Base-by-base conservation (phyloP, 2,329 filamentous ascomycete species). In the Phaeosphaeriaceae sp. region DNA sequence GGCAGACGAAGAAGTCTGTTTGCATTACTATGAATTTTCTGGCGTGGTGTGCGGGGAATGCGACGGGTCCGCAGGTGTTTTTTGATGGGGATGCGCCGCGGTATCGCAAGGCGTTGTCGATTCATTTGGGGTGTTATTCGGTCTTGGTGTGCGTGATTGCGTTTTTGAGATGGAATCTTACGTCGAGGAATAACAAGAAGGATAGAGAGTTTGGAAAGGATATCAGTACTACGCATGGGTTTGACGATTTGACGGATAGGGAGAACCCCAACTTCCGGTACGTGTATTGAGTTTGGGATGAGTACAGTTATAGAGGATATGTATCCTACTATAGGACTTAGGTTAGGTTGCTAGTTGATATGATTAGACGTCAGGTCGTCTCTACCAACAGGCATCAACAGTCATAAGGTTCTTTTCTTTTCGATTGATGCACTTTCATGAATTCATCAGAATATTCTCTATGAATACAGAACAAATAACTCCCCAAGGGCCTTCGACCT, bases 1-100 rank as follows among this genome's bases (percentile, higher is more conserved):
- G 88, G 0, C 86, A 88, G 60, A 90, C 87, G 1, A 91, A 91
- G 74, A 90, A 89, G 69, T 81, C 82, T 0, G 80, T 86, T 8
- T 84, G 83, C 6, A 81, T 90, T 3, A 85, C 87, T 5, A 80
- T 84, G 57, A 89, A 88, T 70, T 90, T 90, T 64, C 79, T 89
- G 55, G 81, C 84, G 34, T 90, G 87, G 87, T 81, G 83, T 16
- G 79, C 81, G 0, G 87, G 87, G 1, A 90, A 90, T 58, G 82
- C 86, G 2, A 84, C 87, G 38, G 86, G 83, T 74, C 74, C 66
- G 67, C 70, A 72, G 26, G 63, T 73, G 32, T 72, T 72, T 46
- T 51, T 61, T 35, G 72, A 75, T 15, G 76, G 76, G 63, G 83
- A 90, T 62, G 77, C 76, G 0, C 87, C 87, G 0, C 78, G 83